A percentile compares a stretch with the other conserved stretches of the same genome.
Evolutionary conservation across 2,329 filamentous ascomycete species (phyloP).

Genomic region (Thelonectria olida): DNA sequence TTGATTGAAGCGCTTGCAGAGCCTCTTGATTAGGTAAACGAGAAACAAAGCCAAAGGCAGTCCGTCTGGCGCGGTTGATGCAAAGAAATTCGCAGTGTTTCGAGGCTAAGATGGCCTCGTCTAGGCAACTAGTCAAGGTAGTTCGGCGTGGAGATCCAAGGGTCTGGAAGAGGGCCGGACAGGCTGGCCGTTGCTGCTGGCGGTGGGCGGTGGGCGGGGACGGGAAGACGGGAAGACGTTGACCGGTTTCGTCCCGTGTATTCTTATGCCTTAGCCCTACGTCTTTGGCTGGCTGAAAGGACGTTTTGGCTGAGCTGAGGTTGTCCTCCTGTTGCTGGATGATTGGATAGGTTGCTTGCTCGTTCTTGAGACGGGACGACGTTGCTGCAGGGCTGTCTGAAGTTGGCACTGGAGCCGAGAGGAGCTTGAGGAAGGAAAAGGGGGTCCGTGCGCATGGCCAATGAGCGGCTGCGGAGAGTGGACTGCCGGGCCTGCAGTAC

Average conservation of each 20-base stretch:
- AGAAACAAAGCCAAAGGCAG: neutral
- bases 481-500: conserved; percentile 10
- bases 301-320: neutral
- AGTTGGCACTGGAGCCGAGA: neutral
- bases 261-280: neutral
- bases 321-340: too few species aligned
- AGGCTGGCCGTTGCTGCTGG: too few species aligned
- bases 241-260: neutral
- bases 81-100: neutral
- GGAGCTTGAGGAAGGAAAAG: neutral
- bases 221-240: neutral
- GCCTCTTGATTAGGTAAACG: neutral
- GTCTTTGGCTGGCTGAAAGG: neutral
- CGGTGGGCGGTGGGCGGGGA: too few species aligned
- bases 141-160: neutral
- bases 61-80: neutral
- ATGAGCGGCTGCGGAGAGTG: conserved; percentile 11
- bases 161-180: neutral
- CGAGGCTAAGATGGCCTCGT: neutral
- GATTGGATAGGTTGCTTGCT: neutral
- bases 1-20: neutral
- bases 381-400: conserved; percentile 6
- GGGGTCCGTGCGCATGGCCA: conserved; percentile 24
- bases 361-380: neutral
- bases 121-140: neutral